These are phyloP conservation scores for Polyplosphaeria fusca DNA, from an alignment of 495 filamentous ascomycete species.

Conservation along the genomic window DNA sequence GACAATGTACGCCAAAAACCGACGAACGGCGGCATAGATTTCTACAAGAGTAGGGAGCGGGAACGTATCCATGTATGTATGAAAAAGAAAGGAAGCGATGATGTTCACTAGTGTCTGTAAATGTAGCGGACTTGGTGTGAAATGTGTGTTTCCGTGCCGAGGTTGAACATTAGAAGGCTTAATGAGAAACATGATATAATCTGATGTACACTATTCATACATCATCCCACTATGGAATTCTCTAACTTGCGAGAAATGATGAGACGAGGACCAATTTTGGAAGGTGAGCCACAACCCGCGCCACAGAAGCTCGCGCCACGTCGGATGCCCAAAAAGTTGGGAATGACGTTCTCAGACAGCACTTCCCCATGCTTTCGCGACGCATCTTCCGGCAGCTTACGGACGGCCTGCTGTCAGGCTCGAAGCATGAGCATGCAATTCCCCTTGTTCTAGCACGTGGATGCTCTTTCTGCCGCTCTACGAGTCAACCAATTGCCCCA, in stretches of 20 bases:
- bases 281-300: conserved; percentile 10
- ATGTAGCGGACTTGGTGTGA: no score
- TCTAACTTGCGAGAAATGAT: not conserved
- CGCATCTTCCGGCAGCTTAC: conserved; percentile 33
- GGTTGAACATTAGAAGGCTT: no score
- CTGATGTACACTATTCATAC: not conserved
- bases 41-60: not conserved
- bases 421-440: not conserved
- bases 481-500: not conserved
- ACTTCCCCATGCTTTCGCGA: conserved; percentile 34
- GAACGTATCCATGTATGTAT: not conserved
- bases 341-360: conserved; percentile 8
- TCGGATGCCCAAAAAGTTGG: conserved; percentile 10
- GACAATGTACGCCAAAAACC: not conserved
- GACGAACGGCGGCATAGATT: not conserved
- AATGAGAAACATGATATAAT: no score
- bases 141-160: no score
- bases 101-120: no score
- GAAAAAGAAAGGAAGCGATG: no score
- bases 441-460: conserved; percentile 7
- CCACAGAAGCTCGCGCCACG: no score
- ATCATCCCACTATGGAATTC: not conserved
- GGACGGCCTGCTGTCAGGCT: conserved; percentile 28
- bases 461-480: conserved; percentile 2
- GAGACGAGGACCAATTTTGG: not conserved